Conservation (phyloP, 2,329 filamentous ascomycete species). For the Alternaria dauci region DNA sequence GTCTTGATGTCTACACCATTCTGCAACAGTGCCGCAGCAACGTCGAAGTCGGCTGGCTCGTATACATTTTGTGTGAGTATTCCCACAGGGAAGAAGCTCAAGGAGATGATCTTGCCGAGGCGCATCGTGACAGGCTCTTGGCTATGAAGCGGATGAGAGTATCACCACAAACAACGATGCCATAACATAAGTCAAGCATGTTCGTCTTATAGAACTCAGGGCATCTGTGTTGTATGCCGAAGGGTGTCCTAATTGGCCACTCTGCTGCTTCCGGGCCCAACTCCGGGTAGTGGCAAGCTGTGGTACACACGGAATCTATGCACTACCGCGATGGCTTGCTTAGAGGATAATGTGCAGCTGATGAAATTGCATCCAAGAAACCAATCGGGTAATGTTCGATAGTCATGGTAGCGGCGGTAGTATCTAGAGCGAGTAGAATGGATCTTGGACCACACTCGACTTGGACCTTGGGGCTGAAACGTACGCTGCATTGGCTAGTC, state of each 20-base stretch:
- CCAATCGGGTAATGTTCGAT: not conserved
- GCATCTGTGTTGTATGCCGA: not conserved
- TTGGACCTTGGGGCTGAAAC: not conserved
- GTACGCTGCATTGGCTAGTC: not conserved
- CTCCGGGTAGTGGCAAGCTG: not conserved
- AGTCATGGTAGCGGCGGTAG: not conserved
- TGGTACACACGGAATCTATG: not conserved
- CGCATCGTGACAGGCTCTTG: not conserved
- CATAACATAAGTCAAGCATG: not conserved
- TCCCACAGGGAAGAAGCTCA: constrained; percentile 2
- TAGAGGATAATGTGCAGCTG: not conserved
- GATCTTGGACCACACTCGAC: not conserved
- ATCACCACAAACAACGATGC: not conserved
- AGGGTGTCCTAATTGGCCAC: not conserved
- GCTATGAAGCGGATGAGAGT: not conserved
- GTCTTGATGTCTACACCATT: constrained; percentile 19
- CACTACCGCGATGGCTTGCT: not conserved
- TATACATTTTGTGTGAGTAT: constrained; percentile 9
- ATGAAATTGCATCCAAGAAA: not conserved
- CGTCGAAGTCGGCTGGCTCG: constrained; percentile 17
- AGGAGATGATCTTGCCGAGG: not conserved
- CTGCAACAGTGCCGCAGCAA: constrained; percentile 20
- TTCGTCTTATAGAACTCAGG: not conserved
- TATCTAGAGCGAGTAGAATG: not conserved
- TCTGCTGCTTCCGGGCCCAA: not conserved